These are phyloP conservation scores for Polyporus arcularius DNA, from an alignment of 768 basidiomycete genomes.

Conservation along the genomic window DNA sequence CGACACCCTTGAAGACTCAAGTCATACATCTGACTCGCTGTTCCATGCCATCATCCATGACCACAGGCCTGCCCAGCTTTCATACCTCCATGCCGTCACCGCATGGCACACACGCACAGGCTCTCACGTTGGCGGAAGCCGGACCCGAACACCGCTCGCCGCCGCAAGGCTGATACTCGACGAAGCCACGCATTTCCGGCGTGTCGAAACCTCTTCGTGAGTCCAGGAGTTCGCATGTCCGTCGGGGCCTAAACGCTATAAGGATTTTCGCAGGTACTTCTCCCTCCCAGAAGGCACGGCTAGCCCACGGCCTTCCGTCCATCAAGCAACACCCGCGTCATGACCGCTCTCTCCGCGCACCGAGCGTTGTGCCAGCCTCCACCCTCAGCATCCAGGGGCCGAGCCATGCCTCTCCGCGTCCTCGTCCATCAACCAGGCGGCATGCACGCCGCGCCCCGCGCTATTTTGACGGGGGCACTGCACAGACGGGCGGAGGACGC, in stretches of 20 bases:
- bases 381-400: background rate
- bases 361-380: background rate
- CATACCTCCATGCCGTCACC: no score
- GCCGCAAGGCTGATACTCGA: background rate
- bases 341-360: background rate
- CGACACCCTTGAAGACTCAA: no score
- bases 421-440: constrained; percentile 1
- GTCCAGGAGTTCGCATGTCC: background rate
- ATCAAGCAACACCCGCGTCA: background rate
- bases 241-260: background rate
- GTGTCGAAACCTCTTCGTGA: background rate
- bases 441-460: constrained; percentile 2
- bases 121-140: no score
- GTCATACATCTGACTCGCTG: no score
- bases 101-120: no score
- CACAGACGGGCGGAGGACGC: constrained; percentile 5
- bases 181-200: background rate
- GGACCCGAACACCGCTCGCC: no score
- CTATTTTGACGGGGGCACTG: constrained; percentile 1
- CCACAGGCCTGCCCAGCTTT: no score
- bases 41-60: no score
- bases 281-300: background rate
- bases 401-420: background rate
- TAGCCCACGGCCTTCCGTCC: background rate
- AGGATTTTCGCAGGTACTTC: background rate